Percentiles rank a stretch among this genome's conserved stretches.
phyloP scores from a whole-genome alignment of 2,329 filamentous ascomycete genomes.

The Eurotiales sp. region DNA sequence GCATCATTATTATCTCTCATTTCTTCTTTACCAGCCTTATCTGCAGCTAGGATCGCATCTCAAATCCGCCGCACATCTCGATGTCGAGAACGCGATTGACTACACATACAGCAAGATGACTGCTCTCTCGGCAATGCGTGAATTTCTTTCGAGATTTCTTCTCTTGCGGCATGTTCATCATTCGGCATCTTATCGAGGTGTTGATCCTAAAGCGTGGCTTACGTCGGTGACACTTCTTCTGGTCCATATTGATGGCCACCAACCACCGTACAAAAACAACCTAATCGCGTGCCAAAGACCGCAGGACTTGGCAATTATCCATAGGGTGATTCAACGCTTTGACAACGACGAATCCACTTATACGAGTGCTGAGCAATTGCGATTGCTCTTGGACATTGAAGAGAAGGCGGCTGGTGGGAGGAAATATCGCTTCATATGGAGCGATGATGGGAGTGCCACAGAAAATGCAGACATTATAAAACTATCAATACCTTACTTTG shows the following conservation, averaged over 20 bases:
- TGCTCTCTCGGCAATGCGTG: constrained; percentile 19
- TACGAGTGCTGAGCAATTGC: constrained; percentile 6
- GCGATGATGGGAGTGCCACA: neutral
- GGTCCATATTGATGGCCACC: constrained; percentile 19
- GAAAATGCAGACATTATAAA: neutral
- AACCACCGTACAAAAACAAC: neutral
- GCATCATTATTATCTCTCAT: constrained; percentile 22
- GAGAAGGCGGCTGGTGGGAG: constrained; percentile 11
- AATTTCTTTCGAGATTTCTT: constrained; percentile 18
- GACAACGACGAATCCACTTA: neutral
- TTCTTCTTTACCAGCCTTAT: constrained; percentile 22
- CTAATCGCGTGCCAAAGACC: neutral
- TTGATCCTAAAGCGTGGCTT: constrained; percentile 21
- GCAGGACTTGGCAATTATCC: constrained; percentile 6
- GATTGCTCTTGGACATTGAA: constrained; percentile 10
- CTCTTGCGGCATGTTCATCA: constrained; percentile 17
- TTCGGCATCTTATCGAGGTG: constrained; percentile 18
- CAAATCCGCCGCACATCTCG: neutral
- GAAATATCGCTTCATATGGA: constrained; percentile 5
- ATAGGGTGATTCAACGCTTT: constrained; percentile 2
- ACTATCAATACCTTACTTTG: constrained; percentile 6
- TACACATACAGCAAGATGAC: constrained; percentile 18
- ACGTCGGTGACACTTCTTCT: constrained; percentile 18
- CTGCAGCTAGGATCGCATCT: neutral
- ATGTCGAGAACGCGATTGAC: neutral